A percentile compares a stretch with the other conserved stretches of the same genome.
phyloP scores from a whole-genome alignment of 495 filamentous ascomycete genomes.

The Aspergillus affinis region DNA sequence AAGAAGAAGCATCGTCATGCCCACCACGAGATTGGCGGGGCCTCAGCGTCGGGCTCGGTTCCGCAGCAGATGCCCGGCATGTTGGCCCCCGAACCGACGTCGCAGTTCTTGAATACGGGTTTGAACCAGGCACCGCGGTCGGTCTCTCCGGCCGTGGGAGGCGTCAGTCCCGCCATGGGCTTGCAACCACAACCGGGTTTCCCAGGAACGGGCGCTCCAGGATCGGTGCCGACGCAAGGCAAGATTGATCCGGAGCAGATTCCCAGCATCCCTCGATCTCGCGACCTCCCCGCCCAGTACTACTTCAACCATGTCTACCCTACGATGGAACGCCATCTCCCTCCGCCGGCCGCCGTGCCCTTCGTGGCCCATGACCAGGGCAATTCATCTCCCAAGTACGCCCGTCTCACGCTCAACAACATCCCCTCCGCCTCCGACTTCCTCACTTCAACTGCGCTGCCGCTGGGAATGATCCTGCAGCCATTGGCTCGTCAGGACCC shows the following conservation, averaged over 20 bases:
- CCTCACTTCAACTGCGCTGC: constrained; percentile 73
- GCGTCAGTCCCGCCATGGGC: constrained; percentile 49
- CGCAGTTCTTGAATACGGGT: constrained; percentile 73
- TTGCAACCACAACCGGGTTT: constrained; percentile 57
- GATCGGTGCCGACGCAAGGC: constrained; percentile 61
- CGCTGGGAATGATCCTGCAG: constrained; percentile 85
- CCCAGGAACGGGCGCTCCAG: constrained; percentile 27
- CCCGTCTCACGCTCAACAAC: constrained; percentile 86
- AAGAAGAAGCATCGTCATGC: constrained; percentile 96
- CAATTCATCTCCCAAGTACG: constrained; percentile 93
- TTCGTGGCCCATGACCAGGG: constrained; percentile 94
- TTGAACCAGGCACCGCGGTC: constrained; percentile 49
- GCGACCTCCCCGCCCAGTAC: constrained; percentile 77
- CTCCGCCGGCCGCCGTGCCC: constrained; percentile 85
- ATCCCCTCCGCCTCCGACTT: constrained; percentile 84
- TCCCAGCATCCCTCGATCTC: constrained; percentile 83
- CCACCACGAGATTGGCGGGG: constrained; percentile 80
- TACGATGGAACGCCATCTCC: constrained; percentile 87
- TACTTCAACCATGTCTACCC: constrained; percentile 87
- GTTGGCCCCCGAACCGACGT: constrained; percentile 59
- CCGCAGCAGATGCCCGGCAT: constrained; percentile 63
- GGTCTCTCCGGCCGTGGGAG: constrained; percentile 56
- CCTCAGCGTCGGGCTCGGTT: constrained; percentile 32
- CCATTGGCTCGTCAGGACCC: constrained; percentile 81
- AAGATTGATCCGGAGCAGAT: constrained; percentile 90